Conservation (phyloP, 177 flowering plant species). For the Vitis hybrid region DNA sequence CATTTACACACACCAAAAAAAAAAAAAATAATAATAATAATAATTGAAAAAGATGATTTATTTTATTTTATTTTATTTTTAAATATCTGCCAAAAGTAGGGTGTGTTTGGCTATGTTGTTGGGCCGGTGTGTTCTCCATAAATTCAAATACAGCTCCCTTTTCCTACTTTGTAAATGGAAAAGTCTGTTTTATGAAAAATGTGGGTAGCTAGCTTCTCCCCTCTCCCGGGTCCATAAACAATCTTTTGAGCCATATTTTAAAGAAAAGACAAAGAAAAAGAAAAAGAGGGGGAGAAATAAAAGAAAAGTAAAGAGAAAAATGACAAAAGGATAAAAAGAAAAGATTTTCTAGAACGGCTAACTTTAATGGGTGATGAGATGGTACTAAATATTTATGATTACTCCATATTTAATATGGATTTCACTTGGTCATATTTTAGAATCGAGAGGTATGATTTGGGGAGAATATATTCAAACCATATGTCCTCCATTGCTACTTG, state of each 20-base stretch:
- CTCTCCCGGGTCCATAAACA: conserved; percentile 5
- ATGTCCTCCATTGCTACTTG: not conserved
- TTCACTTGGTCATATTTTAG: not conserved
- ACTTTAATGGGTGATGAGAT: not conserved
- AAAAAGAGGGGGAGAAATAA: not conserved
- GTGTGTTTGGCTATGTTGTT: too few species aligned
- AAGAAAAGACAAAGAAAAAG: conserved; percentile 6
- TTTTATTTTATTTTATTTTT: too few species aligned
- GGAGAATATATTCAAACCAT: conserved; percentile 6
- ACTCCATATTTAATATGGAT: not conserved
- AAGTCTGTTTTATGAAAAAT: too few species aligned
- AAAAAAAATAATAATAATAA: too few species aligned
- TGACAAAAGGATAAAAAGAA: not conserved
- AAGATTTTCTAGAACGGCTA: not conserved
- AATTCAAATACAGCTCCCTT: too few species aligned
- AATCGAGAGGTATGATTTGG: not conserved
- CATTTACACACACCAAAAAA: too few species aligned
- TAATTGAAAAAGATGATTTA: too few species aligned
- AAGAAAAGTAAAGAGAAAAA: conserved; percentile 1
- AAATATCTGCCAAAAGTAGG: too few species aligned
- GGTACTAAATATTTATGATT: not conserved
- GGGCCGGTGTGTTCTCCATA: too few species aligned
- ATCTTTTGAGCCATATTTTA: conserved; percentile 11
- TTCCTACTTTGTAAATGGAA: too few species aligned
- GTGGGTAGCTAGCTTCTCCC: not conserved